phyloP scores from a whole-genome alignment of 441 rosid species.

The Capsella rubella region DNA sequence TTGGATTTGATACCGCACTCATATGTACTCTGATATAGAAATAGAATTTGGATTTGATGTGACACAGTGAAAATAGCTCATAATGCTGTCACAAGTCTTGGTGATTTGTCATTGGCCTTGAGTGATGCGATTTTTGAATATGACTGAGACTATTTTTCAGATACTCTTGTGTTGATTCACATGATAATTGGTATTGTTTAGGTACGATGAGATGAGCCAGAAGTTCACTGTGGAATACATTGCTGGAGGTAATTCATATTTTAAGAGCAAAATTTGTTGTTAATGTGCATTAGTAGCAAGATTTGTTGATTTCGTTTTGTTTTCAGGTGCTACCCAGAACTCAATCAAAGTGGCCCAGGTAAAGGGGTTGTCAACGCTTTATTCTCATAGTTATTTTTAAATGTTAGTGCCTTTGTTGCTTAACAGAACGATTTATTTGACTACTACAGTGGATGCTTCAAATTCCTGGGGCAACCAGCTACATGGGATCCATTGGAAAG shows the following conservation, averaged over 20 bases:
- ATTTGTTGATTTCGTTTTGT: slow-evolving; percentile 2
- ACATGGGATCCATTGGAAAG: slow-evolving; percentile 96
- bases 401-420: background rate
- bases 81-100: background rate
- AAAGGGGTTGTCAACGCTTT: slow-evolving; percentile 6
- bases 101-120: background rate
- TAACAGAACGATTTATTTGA: background rate
- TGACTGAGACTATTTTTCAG: background rate
- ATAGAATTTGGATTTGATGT: slow-evolving; percentile 3
- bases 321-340: slow-evolving; percentile 53
- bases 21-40: background rate
- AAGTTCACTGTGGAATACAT: slow-evolving; percentile 75
- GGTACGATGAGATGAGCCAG: slow-evolving; percentile 84
- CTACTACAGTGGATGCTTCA: slow-evolving; percentile 94
- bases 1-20: no score
- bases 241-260: slow-evolving; percentile 81
- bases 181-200: slow-evolving; percentile 32
- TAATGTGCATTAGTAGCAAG: background rate
- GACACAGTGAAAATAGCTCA: background rate
- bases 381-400: background rate
- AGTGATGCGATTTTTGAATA: background rate
- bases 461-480: slow-evolving; percentile 82
- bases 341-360: slow-evolving; percentile 98
- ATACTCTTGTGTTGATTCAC: no score
- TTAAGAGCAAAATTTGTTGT: background rate